Evolutionary conservation across 192 early-diverging fungal species (phyloP).

Genomic region (Lobosporangium transversale): DNA sequence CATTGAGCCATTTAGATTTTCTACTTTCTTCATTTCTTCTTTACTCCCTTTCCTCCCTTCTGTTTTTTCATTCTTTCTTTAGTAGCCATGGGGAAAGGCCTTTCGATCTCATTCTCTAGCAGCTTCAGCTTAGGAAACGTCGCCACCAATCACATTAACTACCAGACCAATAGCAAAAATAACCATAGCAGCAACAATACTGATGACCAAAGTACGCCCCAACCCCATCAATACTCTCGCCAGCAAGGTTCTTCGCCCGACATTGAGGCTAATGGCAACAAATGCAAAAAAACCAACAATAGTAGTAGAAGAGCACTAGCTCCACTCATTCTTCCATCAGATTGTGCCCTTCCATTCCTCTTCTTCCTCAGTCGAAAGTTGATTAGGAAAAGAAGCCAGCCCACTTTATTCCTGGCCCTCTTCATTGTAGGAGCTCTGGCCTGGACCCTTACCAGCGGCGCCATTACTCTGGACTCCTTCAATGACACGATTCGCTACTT

Average conservation of each 20-base stretch:
- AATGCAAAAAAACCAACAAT: constrained; percentile 13
- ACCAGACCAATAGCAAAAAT: too few relatives aligned
- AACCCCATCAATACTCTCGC: constrained; percentile 8
- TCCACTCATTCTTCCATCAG: constrained; percentile 18
- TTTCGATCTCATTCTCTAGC: constrained; percentile 31
- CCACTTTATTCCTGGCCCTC: constrained; percentile 10
- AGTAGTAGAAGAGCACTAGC: constrained; percentile 30
- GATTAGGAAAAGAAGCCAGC: constrained; percentile 12
- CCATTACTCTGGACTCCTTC: constrained; percentile 41
- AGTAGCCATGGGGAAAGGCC: constrained; percentile 11
- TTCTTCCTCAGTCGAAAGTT: constrained; percentile 5
- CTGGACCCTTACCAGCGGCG: constrained; percentile 42
- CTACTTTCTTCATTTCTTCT: not conserved
- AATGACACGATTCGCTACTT: constrained; percentile 46
- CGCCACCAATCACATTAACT: too few relatives aligned
- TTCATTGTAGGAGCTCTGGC: constrained; percentile 13
- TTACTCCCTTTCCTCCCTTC: not conserved
- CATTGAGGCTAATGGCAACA: constrained; percentile 20
- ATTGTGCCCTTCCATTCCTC: not conserved
- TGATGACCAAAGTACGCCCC: too few relatives aligned
- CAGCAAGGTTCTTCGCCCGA: constrained; percentile 10
- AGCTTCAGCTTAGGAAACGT: constrained; percentile 38
- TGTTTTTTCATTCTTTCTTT: not conserved
- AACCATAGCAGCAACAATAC: too few relatives aligned
- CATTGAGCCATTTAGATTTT: too few relatives aligned